A percentile compares a stretch with the other conserved stretches of the same genome.
Conservation (phyloP, 306 rosid genomes). For the Crotalaria pallida region DNA sequence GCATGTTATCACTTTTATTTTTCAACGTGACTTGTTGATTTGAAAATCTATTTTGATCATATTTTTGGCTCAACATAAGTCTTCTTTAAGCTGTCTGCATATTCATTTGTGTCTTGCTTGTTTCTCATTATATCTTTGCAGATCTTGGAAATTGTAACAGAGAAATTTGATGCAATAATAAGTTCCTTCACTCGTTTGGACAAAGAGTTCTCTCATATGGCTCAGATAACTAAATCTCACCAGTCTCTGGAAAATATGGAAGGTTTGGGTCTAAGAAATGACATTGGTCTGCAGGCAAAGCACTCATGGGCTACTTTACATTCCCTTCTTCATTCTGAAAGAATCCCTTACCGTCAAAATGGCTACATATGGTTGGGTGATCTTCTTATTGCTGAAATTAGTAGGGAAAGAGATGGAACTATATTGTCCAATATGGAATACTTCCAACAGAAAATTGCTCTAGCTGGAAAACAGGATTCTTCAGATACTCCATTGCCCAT, state of each 20-base stretch:
- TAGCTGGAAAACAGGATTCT: conserved; percentile 65
- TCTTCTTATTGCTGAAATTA: conserved; percentile 87
- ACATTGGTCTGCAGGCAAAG: conserved; percentile 57
- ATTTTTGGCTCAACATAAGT: neutral
- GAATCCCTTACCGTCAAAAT: conserved; percentile 75
- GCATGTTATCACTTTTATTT: neutral
- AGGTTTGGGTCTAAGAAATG: conserved; percentile 48
- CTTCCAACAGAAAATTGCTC: conserved; percentile 64
- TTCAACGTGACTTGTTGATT: neutral
- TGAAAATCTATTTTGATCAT: neutral
- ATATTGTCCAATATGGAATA: conserved; percentile 68
- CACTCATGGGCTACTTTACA: conserved; percentile 88
- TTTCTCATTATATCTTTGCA: conserved; percentile 45
- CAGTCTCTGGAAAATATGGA: conserved; percentile 68
- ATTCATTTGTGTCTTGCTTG: conserved; percentile 9
- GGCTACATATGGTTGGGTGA: conserved; percentile 93
- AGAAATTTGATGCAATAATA: conserved; percentile 71
- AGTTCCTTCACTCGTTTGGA: conserved; percentile 87
- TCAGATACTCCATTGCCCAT: conserved; percentile 67
- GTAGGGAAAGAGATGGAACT: conserved; percentile 53
- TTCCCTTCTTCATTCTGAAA: conserved; percentile 94
- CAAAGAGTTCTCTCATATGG: conserved; percentile 76
- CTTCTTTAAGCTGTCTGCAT: neutral
- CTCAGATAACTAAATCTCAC: conserved; percentile 73
- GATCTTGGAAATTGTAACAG: conserved; percentile 75